Evolutionary conservation across 2,329 filamentous ascomycete genomes (phyloP), one percentile per base, ranked within the genome.

Genomic region (Scedosporium dehoogii): DNA sequence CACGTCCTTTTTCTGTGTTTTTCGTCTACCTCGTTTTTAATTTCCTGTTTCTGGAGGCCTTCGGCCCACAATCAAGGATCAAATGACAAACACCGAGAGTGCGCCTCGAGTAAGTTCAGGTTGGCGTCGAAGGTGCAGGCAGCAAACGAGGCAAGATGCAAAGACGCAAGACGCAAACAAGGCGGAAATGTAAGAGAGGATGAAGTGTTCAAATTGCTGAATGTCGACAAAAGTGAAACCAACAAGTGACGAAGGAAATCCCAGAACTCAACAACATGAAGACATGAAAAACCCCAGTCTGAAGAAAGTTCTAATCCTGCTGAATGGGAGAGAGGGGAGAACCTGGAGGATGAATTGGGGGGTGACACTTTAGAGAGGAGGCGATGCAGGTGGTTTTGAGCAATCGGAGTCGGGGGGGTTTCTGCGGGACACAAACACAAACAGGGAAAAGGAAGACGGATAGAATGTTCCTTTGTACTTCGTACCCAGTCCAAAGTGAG

Each of bases 391-490:
- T 25, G 27, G 59, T 60, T 60, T 60, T 60, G 59, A 60, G 44
- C 14, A 44, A 53, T 33, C 25, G 46, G 33, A 41, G 1, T 51
- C 27, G 18, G 25, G 25, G 41, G 59, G 27, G 44, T 25, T 27
- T 29, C 14, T 56, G 27, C 53, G 21, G 53, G 53, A 29, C 27
- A 56, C 18, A 23, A n/a, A 44, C n/a, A 33, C 53, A 27, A 63
- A 23, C 29, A 53, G 33, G 25, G 42, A 51, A 51, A 46, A 63
- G 61, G 64, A 61, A 65, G 57, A 58, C 29, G 61, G 57, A 62
- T 44, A 58, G 63, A 65, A 65, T 48, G 41, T 65, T 65, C 64
- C 51, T 55, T 61, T 57, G 51, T 21, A 38, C 21, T 9, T 23
- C 4, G 42, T 57, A 41, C 21, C 57, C 29, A 41, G 27, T 41